Evolutionary conservation across 208 protist species (phyloP).

Genomic region (Leishmania braziliensis): DNA sequence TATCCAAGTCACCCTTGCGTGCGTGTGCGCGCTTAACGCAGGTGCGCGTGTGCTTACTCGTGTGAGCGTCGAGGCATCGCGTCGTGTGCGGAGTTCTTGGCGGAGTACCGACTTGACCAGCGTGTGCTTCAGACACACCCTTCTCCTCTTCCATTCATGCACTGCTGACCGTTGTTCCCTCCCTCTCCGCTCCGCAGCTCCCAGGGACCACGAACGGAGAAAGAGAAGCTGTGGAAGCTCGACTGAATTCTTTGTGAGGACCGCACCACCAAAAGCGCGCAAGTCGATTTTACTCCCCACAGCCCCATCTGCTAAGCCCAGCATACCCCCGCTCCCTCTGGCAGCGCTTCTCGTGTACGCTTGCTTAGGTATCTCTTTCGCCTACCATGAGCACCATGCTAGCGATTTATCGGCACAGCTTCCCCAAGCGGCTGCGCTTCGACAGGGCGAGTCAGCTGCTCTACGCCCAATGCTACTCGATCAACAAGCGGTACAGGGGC

Average conservation of each 20-base stretch:
- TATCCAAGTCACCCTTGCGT: not conserved
- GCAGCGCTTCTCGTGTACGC: not conserved
- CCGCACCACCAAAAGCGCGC: not conserved
- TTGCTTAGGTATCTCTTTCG: not conserved
- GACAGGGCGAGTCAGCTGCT: constrained; percentile 81
- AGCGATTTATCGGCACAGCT: constrained; percentile 73
- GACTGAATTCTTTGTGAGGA: not conserved
- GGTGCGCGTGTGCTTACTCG: not conserved
- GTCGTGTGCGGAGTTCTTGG: not conserved
- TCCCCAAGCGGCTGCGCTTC: constrained; percentile 82
- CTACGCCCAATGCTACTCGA: constrained; percentile 70
- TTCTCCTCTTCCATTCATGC: not conserved
- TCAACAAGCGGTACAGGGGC: constrained; percentile 65
- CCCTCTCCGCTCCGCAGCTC: not conserved
- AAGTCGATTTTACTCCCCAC: not conserved
- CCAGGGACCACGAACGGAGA: not conserved
- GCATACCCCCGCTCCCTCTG: not conserved
- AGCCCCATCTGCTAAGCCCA: too few species aligned
- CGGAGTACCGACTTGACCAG: not conserved
- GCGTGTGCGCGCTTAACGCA: not conserved
- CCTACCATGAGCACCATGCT: constrained; percentile 55
- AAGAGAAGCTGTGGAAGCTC: not conserved
- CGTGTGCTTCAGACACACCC: not conserved
- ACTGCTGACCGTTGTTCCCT: not conserved
- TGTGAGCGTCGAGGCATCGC: not conserved